Evolutionary conservation across 768 basidiomycete genomes (phyloP).

Genomic region (Tylopilus sp.): DNA sequence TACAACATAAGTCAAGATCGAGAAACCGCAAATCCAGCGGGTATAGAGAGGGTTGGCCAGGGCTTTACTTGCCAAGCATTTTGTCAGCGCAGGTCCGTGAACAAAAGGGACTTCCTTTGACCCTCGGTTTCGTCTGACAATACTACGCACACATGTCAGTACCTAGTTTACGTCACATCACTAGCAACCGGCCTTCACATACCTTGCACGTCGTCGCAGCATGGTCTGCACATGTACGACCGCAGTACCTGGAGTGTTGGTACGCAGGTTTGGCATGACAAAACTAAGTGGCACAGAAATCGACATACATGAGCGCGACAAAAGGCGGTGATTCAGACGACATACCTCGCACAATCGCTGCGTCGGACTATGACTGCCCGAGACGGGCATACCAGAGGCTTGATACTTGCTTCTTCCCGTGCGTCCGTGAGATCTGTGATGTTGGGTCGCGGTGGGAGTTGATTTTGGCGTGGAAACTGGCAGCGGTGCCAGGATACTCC

Average conservation of each 20-base stretch:
- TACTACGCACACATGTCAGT: constrained; percentile 12
- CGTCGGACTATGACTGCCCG: constrained; percentile 2
- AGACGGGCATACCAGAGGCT: constrained; percentile 8
- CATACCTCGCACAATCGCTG: constrained; percentile 25
- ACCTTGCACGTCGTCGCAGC: constrained; percentile 35
- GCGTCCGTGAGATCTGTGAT: not conserved
- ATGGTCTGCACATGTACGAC: constrained; percentile 53
- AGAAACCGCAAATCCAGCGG: not conserved
- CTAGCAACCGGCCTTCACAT: not conserved
- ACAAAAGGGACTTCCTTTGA: constrained; percentile 20
- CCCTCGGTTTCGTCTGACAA: constrained; percentile 21
- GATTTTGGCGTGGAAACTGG: not conserved
- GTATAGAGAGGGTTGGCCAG: not conserved
- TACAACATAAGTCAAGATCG: not conserved
- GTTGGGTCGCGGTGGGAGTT: not conserved
- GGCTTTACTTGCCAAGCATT: constrained; percentile 12
- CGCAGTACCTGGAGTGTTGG: constrained; percentile 54
- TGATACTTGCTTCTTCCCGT: constrained; percentile 1
- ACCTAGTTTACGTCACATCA: not conserved
- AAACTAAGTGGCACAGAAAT: constrained; percentile 29
- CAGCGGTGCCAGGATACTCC: not conserved
- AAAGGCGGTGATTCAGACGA: not conserved
- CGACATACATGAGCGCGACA: not conserved
- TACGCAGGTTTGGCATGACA: constrained; percentile 58
- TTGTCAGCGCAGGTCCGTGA: constrained; percentile 25